Base-by-base conservation (phyloP, 2,329 filamentous ascomycete genomes). In the Aphanocladium album region DNA sequence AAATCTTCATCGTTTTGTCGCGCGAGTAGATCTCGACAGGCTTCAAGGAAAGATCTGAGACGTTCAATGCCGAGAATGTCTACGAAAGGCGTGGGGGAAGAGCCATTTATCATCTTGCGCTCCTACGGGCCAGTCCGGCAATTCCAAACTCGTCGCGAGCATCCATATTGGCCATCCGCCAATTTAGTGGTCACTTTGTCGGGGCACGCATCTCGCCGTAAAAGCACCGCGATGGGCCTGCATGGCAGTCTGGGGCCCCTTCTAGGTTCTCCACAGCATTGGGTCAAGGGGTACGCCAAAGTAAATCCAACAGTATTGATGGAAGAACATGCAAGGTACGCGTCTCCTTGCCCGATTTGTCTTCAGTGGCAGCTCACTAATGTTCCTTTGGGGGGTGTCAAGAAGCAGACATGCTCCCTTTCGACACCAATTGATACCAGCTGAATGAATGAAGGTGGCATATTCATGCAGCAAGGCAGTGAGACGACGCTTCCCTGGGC, bases 141-240 rank as follows among this genome's bases (percentile, higher is more conserved):
- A 21, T 23, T 39, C 30, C 39, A 14, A 23, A 9, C 3, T 21
- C 17, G 12, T 50, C 4, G 27, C 30, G 9, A 4, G 45, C 45
- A 14, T 16, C 30, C 19, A 41, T 19, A 33, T 33, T 17, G n/a
- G 17, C 35, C n/a, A 50, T 33, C 25, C 11, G n/a, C 35, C 25
- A 58, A 51, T 50, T 41, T 30, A 35, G 9, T 23, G 16, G 35
- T 30, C 6, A 19, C 33, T 16, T 21, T 23, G 43, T 47, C 21
- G 27, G 39, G 23, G 56, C 12, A 25, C 27, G 39, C n/a, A 46
- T 43, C 46, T 45, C 45, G 57, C 57, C 57, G 47, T 14, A 37
- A 35, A 59, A 59, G 57, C 57, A 59, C 57, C 57, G 57, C 21
- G 23, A 51, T n/a, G 27, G 39, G 43, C 47, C 16, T 50, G 37